These are phyloP conservation scores for Acer campestre DNA, from an alignment of 345 rosid genomes.

Conservation along the genomic window DNA sequence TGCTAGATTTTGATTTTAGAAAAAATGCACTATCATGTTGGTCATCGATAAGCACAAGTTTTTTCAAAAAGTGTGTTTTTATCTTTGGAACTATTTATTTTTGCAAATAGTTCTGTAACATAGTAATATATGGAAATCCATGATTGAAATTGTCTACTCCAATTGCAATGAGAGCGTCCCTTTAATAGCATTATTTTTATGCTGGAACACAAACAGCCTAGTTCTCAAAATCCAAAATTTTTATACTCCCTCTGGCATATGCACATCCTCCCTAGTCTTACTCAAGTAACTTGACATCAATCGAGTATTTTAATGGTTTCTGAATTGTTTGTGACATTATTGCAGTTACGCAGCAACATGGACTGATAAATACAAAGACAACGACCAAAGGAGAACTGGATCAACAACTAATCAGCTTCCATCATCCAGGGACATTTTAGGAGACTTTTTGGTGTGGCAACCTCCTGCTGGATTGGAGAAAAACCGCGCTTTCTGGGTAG, in stretches of 20 bases:
- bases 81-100: neutral
- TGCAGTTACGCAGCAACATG: constrained; percentile 90
- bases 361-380: constrained; percentile 76
- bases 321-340: neutral
- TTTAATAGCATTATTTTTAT: neutral
- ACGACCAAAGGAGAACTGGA: constrained; percentile 44
- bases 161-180: neutral
- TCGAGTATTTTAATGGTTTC: neutral
- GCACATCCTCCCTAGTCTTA: neutral
- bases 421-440: constrained; percentile 64
- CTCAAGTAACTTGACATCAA: neutral
- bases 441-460: constrained; percentile 79
- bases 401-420: constrained; percentile 72
- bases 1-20: neutral
- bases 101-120: neutral
- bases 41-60: neutral
- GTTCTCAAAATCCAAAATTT: neutral
- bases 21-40: neutral
- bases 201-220: neutral
- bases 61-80: neutral
- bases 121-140: neutral
- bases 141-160: neutral
- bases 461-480: constrained; percentile 71
- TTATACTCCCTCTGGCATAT: neutral
- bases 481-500: constrained; percentile 71